Evolutionary conservation across 2,329 filamentous ascomycete species (phyloP).

Genomic region (Aplosporella prunicola): DNA sequence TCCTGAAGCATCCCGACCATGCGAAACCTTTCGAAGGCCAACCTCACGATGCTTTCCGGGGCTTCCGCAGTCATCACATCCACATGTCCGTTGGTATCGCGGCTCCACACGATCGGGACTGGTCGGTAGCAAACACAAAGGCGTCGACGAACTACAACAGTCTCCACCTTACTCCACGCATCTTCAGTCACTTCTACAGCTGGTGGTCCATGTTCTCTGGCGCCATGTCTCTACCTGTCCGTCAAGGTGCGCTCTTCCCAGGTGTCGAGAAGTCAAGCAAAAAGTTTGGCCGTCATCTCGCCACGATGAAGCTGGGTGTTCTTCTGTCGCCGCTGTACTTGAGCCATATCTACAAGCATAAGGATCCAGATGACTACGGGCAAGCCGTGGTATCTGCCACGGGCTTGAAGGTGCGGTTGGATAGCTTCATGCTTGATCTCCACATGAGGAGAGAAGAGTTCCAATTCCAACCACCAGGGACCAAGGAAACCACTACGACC

Average conservation of each 20-base stretch:
- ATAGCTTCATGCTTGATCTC: slow-evolving; percentile 94
- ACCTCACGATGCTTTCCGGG: slow-evolving; percentile 82
- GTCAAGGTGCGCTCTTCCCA: slow-evolving; percentile 85
- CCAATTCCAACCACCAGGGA: slow-evolving; percentile 61
- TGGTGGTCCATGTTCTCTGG: slow-evolving; percentile 98
- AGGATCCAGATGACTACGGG: slow-evolving; percentile 78
- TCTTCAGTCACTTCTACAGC: slow-evolving; percentile 96
- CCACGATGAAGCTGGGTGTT: slow-evolving; percentile 97
- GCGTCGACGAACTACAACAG: slow-evolving; percentile 91
- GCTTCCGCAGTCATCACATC: slow-evolving; percentile 95
- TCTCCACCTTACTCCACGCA: slow-evolving; percentile 84
- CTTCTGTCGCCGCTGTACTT: slow-evolving; percentile 87
- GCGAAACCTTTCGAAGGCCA: slow-evolving; percentile 49
- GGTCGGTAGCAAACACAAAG: slow-evolving; percentile 65
- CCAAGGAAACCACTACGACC: slow-evolving; percentile 63
- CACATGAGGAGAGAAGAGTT: slow-evolving; percentile 93
- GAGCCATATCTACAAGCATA: slow-evolving; percentile 97
- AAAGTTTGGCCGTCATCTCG: slow-evolving; percentile 92
- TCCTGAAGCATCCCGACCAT: slow-evolving; percentile 70
- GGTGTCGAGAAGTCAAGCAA: slow-evolving; percentile 94
- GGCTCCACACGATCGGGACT: slow-evolving; percentile 78
- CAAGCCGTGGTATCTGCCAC: slow-evolving; percentile 78
- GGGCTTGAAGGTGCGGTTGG: slow-evolving; percentile 89
- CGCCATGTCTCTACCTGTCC: slow-evolving; percentile 86
- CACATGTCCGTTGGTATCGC: slow-evolving; percentile 88